A percentile compares a stretch with the other conserved stretches of the same genome.
These are phyloP conservation scores for Neurospora sp. DNA, from an alignment of 495 filamentous ascomycete genomes.

Conservation along the genomic window DNA sequence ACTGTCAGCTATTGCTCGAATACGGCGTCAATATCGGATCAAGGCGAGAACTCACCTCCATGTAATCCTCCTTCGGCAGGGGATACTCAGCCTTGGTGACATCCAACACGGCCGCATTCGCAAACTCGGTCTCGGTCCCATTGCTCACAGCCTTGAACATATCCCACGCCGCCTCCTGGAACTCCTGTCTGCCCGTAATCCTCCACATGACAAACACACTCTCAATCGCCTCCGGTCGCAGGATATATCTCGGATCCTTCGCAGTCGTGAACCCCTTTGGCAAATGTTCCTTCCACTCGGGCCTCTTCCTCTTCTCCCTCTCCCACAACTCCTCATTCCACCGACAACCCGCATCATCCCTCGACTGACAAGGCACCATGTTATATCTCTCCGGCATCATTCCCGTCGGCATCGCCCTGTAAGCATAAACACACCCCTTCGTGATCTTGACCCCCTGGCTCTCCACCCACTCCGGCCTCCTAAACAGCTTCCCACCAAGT, in stretches of 20 bases:
- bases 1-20: no score
- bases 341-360: conserved; percentile 39
- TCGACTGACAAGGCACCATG: conserved; percentile 53
- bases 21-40: no score
- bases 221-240: conserved; percentile 55
- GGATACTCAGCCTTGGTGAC: conserved; percentile 31
- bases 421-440: conserved; percentile 81
- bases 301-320: conserved; percentile 15
- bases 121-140: conserved; percentile 47
- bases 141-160: conserved; percentile 61
- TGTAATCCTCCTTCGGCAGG: conserved; percentile 30
- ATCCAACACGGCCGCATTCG: conserved; percentile 53
- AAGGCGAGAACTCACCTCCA: conserved; percentile 41
- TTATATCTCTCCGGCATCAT: conserved; percentile 76
- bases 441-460: conserved; percentile 60
- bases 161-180: conserved; percentile 59
- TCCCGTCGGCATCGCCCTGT: conserved; percentile 62
- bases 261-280: conserved; percentile 29
- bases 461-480: conserved; percentile 52
- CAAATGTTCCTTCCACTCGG: conserved; percentile 21
- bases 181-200: conserved; percentile 52
- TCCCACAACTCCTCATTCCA: conserved; percentile 60
- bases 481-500: conserved; percentile 66
- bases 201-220: conserved; percentile 65
- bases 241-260: conserved; percentile 33